Evolutionary conservation across 208 protist species (phyloP).

Genomic region (Strigomonas culicis): DNA sequence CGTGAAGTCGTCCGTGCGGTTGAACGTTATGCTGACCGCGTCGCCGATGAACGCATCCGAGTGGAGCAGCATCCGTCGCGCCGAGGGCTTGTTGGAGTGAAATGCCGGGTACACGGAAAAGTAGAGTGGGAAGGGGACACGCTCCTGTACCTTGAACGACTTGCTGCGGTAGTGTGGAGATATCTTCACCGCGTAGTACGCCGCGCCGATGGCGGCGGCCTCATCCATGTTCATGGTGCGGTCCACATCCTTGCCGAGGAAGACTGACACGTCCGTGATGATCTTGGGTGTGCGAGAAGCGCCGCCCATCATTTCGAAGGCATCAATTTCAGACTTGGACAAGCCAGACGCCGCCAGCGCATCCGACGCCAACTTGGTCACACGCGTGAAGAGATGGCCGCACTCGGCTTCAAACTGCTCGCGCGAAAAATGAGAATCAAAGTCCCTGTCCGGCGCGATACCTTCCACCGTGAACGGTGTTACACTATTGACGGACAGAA

Average conservation of each 20-base stretch:
- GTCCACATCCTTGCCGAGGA: conserved; percentile 57
- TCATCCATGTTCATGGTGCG: conserved; percentile 92
- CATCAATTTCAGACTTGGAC: conserved; percentile 36
- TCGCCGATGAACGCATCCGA: conserved; percentile 35
- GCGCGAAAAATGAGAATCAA: conserved; percentile 63
- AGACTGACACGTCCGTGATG: conserved; percentile 55
- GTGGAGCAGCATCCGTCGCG: conserved; percentile 22
- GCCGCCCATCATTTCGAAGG: conserved; percentile 91
- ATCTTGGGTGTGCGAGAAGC: conserved; percentile 81
- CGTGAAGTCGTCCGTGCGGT: conserved; percentile 72
- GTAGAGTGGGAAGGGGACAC: conserved; percentile 41
- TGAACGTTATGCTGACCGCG: conserved; percentile 58
- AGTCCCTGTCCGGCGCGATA: conserved; percentile 82
- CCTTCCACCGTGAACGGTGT: conserved; percentile 88
- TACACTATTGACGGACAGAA: conserved; percentile 88
- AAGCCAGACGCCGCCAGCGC: conserved; percentile 45
- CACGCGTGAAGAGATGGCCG: conserved; percentile 62
- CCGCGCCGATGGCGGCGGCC: conserved; percentile 80
- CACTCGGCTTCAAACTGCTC: conserved; percentile 87
- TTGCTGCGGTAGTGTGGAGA: conserved; percentile 74
- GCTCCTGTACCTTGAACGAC: conserved; percentile 64
- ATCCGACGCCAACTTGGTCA: conserved; percentile 42
- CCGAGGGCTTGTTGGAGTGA: conserved; percentile 16
- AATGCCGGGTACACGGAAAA: conserved; percentile 43
- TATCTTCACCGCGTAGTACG: conserved; percentile 78